phyloP scores from a whole-genome alignment of 2,329 filamentous ascomycete genomes.

The Talaromyces sp. region DNA sequence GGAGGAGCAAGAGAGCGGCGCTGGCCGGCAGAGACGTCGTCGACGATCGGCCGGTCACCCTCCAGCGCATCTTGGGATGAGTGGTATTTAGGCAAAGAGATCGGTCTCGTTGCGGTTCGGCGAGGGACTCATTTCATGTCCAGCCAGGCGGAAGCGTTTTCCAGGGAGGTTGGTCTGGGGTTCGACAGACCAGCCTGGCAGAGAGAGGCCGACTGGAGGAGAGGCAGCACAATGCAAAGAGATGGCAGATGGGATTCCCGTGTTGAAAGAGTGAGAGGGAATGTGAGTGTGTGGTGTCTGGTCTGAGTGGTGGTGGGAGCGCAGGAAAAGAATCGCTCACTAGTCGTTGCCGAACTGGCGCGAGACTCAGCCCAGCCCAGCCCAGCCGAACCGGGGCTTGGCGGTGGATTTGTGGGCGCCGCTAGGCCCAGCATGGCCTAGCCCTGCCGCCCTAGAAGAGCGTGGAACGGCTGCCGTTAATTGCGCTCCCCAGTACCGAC shows the following conservation, averaged over 20 bases:
- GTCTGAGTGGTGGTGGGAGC: background rate
- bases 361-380: background rate
- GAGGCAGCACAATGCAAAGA: background rate
- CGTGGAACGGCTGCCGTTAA: background rate
- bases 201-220: background rate
- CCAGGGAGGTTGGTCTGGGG: background rate
- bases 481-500: no score
- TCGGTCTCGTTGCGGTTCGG: slow-evolving; percentile 9
- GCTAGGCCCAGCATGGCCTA: background rate
- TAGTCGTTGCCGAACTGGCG: background rate
- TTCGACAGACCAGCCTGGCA: background rate
- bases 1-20: slow-evolving; percentile 56
- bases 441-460: background rate
- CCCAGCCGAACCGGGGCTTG: background rate
- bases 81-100: slow-evolving; percentile 11
- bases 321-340: background rate
- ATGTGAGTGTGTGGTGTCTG: background rate
- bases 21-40: slow-evolving; percentile 46
- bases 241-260: background rate
- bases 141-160: background rate
- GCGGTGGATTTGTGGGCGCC: background rate
- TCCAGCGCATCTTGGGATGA: slow-evolving; percentile 54
- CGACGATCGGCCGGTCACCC: slow-evolving; percentile 55
- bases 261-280: background rate
- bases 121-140: slow-evolving; percentile 12